Base-by-base conservation (phyloP, 129 eudicot species). In the Kitagawia praeruptora region DNA sequence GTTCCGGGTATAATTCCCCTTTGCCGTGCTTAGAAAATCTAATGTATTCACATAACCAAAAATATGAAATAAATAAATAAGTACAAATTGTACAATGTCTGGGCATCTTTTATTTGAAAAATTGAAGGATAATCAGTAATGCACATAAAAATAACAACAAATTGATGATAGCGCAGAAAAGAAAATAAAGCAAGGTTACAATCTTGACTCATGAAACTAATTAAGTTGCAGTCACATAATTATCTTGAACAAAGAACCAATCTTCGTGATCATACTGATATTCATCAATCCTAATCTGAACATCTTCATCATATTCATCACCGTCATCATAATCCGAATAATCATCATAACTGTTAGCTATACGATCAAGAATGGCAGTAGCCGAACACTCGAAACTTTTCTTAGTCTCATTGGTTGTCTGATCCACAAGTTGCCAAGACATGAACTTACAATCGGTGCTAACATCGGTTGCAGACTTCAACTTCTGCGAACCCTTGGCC, bases 401-500 rank as follows among this genome's bases (percentile, higher is more conserved):
- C 72, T 31, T 66, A 4, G 27, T n/a, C 67, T 28, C 67, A n/a
- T 58, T 58, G 34, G 67, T 58, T n/a, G 34, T 58, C 34, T 58
- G 67, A 37, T 81, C 88, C 66, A 78, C 80, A 21, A 85, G 85
- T 11, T 86, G 66, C 86, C 86, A 82, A 51, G 79, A 74, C 12
- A 85, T 48, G 70, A 77, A 69, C 45, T 75, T 58, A 40, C 38
- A 63, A 21, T 80, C 75, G 15, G 73, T 12, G 78, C 71, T 75
- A 28, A 82, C 81, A 53, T 79, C 84, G 19, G 48, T 25, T 0
- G 75, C 2, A 7, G 93, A 87, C 70, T 81, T 79, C 18, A 86
- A 25, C 78, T 88, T 90, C 45, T 80, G 84, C 51, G 89, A 76
- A 2, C 96, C 93, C 81, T 92, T 92, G 16, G 74, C 78, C 81